Base-by-base conservation (phyloP, 2,329 filamentous ascomycete species). In the Botrytis sinoallii region DNA sequence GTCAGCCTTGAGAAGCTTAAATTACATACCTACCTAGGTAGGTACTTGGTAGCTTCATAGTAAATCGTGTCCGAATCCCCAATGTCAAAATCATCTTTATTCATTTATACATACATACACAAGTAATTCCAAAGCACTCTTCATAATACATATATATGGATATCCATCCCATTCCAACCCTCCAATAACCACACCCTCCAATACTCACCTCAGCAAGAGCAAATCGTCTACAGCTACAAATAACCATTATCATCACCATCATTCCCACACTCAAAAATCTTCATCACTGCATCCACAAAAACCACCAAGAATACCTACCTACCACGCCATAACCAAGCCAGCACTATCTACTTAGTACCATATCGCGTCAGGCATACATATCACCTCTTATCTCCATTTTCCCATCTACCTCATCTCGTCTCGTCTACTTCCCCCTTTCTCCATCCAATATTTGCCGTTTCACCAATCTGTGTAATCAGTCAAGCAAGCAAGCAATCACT, bases 1-100 rank as follows among this genome's bases (percentile, higher is more conserved):
- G 5, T n/a, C 35, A 7, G 22, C 16, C 35, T 61, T 16, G 35
- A 3, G 1, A 5, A 4, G 2, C 25, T 14, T 16, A 0, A 1
- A 55, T 55, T 55, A 3, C 5, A 55, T 16, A 55, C 6, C 22
- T 25, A 32, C 32, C 32, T 32, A 32, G 32, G 32, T 32, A 48
- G 46, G 7, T 44, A 44, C 18, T 20, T 44, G 44, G 18, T 25
- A 14, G 12, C 10, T 0, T n/a, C 22, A 14, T 40, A 40, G 6
- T 61, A 6, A 6, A 14, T 38, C 12, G 32, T 32, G 20, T 35
- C 1, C 20, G 20, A 20, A 3, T 25, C 25, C 3, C 48, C 10
- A 25, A n/a, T 6, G 0, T 52, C 48, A 52, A 48, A 48, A 8
- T 48, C 44, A 22, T 22, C 20, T 48, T 4, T 32, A 32, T 32